Evolutionary conservation across 2,329 filamentous ascomycete genomes (phyloP), one percentile per base, ranked within the genome.

Genomic region (Stachybotrys chlorohalonatus): DNA sequence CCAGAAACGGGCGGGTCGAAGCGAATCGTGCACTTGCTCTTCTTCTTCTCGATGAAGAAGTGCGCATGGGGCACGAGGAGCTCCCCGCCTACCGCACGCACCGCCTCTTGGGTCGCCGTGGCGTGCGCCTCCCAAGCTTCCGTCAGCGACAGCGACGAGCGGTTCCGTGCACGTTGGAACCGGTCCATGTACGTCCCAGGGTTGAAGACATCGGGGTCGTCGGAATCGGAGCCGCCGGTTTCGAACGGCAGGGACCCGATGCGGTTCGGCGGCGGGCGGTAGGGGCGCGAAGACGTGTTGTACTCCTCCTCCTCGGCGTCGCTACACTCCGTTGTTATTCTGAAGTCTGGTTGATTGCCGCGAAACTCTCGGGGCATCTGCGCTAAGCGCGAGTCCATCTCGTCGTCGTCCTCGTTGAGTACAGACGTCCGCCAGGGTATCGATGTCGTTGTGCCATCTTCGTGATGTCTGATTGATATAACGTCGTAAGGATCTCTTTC

Each of bases 1-100:
- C 89, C 89, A 11, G 89, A 90, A 56, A 94, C 81, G 0, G 88
- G 86, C 55, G 90, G 88, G 62, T 92, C 83, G 62, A 97, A 96
- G 56, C 83, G 86, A 63, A 97, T 87, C 13, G 86, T 91, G 62
- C 94, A 93, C 70, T 87, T 90, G 73, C 84, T 90, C 73, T 90
- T 92, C 62, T 87, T 82, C 68, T 85, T 83, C 64, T 88, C 85
- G 54, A 96, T 95, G 65, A 86, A 87, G 71, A 97, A 96, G 31
- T 83, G 82, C 2, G 90, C 90, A 68, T 90, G 84, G 0, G 90
- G 90, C 39, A 78, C 77, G 70, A 92, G 78, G 5, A 89, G 72
- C 49, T 81, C 80, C 31, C 80, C 80, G 5, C 80, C 80, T 1
- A 81, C 79, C 2, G 79, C 79, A 54, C 75, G 73, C 13, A 80